phyloP scores from a whole-genome alignment of 768 basidiomycete species.

The Psilocybe azurescens region DNA sequence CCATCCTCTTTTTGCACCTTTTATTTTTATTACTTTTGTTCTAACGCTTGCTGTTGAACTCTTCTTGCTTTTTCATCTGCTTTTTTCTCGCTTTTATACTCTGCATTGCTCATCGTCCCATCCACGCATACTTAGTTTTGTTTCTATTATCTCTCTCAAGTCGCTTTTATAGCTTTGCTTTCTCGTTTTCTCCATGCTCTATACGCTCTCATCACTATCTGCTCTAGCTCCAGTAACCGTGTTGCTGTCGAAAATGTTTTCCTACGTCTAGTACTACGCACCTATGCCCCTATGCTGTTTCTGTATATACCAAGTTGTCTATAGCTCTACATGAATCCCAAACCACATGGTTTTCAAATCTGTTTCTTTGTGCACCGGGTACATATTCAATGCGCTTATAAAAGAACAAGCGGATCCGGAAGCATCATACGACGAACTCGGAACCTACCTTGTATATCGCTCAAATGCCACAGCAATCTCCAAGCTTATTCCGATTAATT shows the following conservation, averaged over 20 bases:
- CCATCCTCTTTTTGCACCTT: background rate
- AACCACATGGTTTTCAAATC: too few relatives aligned
- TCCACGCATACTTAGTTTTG: slow-evolving; percentile 14
- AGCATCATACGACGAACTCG: background rate
- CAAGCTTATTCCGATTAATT: background rate
- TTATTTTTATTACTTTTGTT: slow-evolving; percentile 22
- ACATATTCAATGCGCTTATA: too few relatives aligned
- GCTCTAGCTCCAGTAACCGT: slow-evolving; percentile 17
- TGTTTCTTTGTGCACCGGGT: too few relatives aligned
- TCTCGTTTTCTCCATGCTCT: slow-evolving; percentile 21
- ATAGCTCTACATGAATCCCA: background rate
- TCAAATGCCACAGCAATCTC: background rate
- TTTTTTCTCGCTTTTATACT: slow-evolving; percentile 12
- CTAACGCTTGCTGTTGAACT: slow-evolving; percentile 16
- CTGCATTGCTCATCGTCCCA: slow-evolving; percentile 14
- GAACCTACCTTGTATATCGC: background rate
- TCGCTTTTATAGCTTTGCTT: slow-evolving; percentile 12
- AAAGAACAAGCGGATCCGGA: background rate
- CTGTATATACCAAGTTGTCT: slow-evolving; percentile 21
- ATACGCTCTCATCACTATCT: background rate
- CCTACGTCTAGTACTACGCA: slow-evolving; percentile 17
- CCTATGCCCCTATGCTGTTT: slow-evolving; percentile 26
- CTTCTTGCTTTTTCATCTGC: background rate
- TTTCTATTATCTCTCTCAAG: slow-evolving; percentile 17
- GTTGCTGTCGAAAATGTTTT: slow-evolving; percentile 27